These are phyloP conservation scores for Golubevia sp. DNA, from an alignment of 1,284 basidiomycete species.

Conservation along the genomic window DNA sequence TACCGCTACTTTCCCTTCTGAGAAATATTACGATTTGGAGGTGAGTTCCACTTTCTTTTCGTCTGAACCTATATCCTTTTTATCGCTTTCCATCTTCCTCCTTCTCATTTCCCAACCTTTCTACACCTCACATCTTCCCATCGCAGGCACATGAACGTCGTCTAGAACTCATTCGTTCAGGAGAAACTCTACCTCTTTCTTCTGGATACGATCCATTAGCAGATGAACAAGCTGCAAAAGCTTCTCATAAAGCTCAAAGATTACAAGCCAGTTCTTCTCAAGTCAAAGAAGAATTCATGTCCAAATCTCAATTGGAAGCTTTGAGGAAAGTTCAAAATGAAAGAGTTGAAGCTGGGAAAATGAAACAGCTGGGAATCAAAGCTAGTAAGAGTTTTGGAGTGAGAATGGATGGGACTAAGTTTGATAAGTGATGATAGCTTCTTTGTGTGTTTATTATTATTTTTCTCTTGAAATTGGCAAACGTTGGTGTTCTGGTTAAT, in stretches of 20 bases:
- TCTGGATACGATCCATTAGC: conserved; percentile 11
- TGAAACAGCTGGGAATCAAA: conserved; percentile 18
- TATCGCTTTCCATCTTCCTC: not conserved
- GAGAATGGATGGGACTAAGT: conserved; percentile 11
- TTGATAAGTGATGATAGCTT: conserved; percentile 10
- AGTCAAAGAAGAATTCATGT: conserved; percentile 3
- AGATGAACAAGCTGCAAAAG: conserved; percentile 16
- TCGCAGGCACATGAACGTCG: conserved; percentile 9
- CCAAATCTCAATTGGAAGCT: conserved; percentile 13
- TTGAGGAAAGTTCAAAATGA: conserved; percentile 16
- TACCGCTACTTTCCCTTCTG: conserved; percentile 17
- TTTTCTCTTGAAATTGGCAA: too few species aligned
- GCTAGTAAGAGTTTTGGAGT: conserved; percentile 10
- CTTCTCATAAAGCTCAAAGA: conserved; percentile 1
- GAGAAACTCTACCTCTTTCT: conserved; percentile 13
- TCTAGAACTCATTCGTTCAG: conserved; percentile 14
- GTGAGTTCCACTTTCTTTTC: not conserved
- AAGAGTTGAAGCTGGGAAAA: conserved; percentile 17
- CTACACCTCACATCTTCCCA: not conserved
- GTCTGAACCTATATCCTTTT: too few species aligned
- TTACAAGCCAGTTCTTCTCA: not conserved
- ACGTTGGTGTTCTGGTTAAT: too few species aligned
- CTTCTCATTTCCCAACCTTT: too few species aligned
- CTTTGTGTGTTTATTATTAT: too few species aligned
- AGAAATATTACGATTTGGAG: conserved; percentile 23